Percentiles rank a stretch among this genome's conserved stretches.
Conservation (phyloP, 75 land plant genomes). For the Sequoia sempervirens region DNA sequence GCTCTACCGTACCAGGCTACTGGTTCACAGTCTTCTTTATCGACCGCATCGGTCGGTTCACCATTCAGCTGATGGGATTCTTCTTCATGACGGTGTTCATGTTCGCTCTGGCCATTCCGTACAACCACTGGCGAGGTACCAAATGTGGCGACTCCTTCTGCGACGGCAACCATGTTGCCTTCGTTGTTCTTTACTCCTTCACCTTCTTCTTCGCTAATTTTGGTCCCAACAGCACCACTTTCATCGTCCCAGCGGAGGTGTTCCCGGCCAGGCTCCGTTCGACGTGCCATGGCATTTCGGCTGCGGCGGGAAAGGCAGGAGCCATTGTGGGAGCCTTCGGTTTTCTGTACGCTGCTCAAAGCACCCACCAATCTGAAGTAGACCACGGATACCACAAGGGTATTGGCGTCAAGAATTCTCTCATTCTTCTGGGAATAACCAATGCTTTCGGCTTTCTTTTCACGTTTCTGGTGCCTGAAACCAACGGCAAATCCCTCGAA, state of each 20-base stretch:
- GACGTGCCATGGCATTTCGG: constrained; percentile 61
- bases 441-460: neutral
- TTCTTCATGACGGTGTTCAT: constrained; percentile 49
- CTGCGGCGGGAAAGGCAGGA: constrained; percentile 48
- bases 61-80: constrained; percentile 50
- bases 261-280: constrained; percentile 52
- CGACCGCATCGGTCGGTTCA: constrained; percentile 37
- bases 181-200: constrained; percentile 27
- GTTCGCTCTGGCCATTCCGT: constrained; percentile 49
- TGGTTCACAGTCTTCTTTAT: constrained; percentile 55
- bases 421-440: neutral
- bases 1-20: constrained; percentile 61
- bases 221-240: constrained; percentile 56
- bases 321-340: constrained; percentile 51
- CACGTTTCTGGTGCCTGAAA: too few species aligned
- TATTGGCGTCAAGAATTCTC: neutral
- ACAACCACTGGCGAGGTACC: constrained; percentile 22
- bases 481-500: too few species aligned
- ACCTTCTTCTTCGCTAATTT: constrained; percentile 56
- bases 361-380: constrained; percentile 2
- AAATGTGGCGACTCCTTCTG: constrained; percentile 10
- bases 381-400: constrained; percentile 29
- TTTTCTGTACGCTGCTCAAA: constrained; percentile 43
- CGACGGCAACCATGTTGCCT: constrained; percentile 18
- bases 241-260: constrained; percentile 36